phyloP scores from a whole-genome alignment of 495 filamentous ascomycete species.

The Hypoxylon rickii region DNA sequence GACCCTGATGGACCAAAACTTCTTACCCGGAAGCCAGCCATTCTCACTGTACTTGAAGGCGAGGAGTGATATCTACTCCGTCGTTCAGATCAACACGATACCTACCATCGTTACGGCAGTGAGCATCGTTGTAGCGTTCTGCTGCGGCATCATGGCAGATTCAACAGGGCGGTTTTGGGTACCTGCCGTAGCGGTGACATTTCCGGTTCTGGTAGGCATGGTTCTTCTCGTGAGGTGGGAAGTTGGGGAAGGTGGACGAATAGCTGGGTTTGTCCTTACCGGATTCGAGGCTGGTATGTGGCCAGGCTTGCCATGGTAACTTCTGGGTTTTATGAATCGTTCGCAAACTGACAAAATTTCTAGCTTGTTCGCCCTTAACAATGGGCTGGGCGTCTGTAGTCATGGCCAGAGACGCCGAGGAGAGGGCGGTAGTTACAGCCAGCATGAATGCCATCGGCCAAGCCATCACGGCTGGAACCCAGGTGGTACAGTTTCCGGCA shows the following conservation, averaged over 20 bases:
- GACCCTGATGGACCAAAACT: conserved; percentile 43
- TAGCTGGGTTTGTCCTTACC: conserved; percentile 41
- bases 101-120: conserved; percentile 44
- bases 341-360: neutral
- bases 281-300: conserved; percentile 42
- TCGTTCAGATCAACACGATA: conserved; percentile 43
- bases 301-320: neutral
- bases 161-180: conserved; percentile 38
- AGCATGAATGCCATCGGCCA: conserved; percentile 48
- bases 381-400: conserved; percentile 44
- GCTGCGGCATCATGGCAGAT: conserved; percentile 37
- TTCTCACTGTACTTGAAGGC: conserved; percentile 44
- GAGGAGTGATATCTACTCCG: conserved; percentile 39
- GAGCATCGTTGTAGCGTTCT: conserved; percentile 38
- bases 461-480: conserved; percentile 41
- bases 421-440: conserved; percentile 42
- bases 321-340: neutral
- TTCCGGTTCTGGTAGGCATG: conserved; percentile 38
- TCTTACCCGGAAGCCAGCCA: conserved; percentile 31
- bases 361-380: conserved; percentile 42
- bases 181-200: conserved; percentile 33
- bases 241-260: conserved; percentile 40
- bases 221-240: conserved; percentile 38
- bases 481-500: conserved; percentile 41
- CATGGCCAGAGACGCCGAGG: conserved; percentile 44